Percentiles rank a stretch among this genome's conserved stretches.
Conservation (phyloP, 371 early-diverging fungal species). For the Mucor sp. region DNA sequence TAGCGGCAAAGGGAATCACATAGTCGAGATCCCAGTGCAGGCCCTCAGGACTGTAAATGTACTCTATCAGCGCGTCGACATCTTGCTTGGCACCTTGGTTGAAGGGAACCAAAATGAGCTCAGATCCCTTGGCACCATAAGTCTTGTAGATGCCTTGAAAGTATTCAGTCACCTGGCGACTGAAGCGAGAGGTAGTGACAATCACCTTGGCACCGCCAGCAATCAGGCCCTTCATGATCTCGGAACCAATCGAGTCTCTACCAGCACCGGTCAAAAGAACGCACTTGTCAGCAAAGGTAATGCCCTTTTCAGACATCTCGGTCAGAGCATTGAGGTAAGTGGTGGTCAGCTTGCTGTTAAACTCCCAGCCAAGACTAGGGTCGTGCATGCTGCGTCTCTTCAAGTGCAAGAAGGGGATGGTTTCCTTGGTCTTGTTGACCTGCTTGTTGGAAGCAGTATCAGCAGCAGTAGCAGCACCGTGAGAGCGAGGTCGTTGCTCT, state of each 20-base stretch:
- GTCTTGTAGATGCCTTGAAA: conserved; percentile 88
- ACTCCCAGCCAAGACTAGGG: conserved; percentile 70
- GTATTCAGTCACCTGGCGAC: conserved; percentile 79
- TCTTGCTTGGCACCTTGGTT: conserved; percentile 94
- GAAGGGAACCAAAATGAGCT: conserved; percentile 92
- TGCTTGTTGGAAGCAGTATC: no score
- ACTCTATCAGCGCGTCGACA: conserved; percentile 78
- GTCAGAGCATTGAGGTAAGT: conserved; percentile 76
- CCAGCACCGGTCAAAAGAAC: conserved; percentile 94
- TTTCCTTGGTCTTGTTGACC: conserved; percentile 58
- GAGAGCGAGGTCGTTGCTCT: conserved; percentile 52
- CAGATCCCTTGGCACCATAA: conserved; percentile 87
- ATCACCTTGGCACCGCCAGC: conserved; percentile 91
- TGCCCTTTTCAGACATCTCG: conserved; percentile 75
- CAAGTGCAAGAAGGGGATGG: conserved; percentile 80
- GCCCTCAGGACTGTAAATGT: conserved; percentile 88
- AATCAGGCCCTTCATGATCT: conserved; percentile 84
- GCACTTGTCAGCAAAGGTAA: conserved; percentile 79
- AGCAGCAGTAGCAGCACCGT: conserved; percentile 39
- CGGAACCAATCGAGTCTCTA: conserved; percentile 91
- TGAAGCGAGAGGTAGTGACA: conserved; percentile 93
- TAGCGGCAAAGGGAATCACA: conserved; percentile 95
- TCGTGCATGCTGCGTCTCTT: conserved; percentile 64
- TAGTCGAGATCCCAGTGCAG: conserved; percentile 93
- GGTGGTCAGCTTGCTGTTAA: conserved; percentile 67